Base-by-base conservation (phyloP, 495 filamentous ascomycete genomes). In the Cercophora newfieldiana region DNA sequence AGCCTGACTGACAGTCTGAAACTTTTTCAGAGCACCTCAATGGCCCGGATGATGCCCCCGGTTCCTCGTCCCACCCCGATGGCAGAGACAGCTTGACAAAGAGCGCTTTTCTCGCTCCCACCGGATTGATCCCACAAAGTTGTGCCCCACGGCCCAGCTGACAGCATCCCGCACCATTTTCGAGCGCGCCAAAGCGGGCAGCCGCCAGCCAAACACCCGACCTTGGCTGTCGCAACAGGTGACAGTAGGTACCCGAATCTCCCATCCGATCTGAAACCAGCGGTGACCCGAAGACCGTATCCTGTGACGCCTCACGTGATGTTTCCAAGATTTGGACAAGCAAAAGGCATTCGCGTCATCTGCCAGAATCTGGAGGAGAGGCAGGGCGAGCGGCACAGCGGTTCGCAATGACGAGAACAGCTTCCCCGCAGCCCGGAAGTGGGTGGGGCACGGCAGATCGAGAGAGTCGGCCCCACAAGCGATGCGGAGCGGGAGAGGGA, bases 241-340 rank as follows among this genome's bases (percentile, higher is more conserved):
- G 58, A 31, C 53, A 65, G 53, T 21, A 58, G 48, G 44, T 37
- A 57, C 19, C 47, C 44, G 54, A 29, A 33, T 16, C 21, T 26
- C 28, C 37, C 19, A 37, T 19, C 16, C 28, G 29, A 2, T 33
- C 28, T 30, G 47, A 66, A 51, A 44, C 64, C 30, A 56, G 7
- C 21, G 29, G 28, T 29, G 33, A 24, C 8, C 22, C 18, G 29
- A 29, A 21, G 31, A 31, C 25, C 28, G 29, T 7, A 25, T 30
- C 53, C 25, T 58, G 8, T 64, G 62, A 64, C 30, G 53, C 19
- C 31, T 47, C 62, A 58, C 51, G 62, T 64, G 62, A 64, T 48
- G 59, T 12, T 21, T 16, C 37, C 10, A 14, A 8, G 37, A 44
- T 44, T 16, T 44, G 37, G 37, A 16, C 10, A 16, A 44, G 37